Conservation (phyloP, 2,329 filamentous ascomycete genomes). For the Ophiosphaerella herpotricha region DNA sequence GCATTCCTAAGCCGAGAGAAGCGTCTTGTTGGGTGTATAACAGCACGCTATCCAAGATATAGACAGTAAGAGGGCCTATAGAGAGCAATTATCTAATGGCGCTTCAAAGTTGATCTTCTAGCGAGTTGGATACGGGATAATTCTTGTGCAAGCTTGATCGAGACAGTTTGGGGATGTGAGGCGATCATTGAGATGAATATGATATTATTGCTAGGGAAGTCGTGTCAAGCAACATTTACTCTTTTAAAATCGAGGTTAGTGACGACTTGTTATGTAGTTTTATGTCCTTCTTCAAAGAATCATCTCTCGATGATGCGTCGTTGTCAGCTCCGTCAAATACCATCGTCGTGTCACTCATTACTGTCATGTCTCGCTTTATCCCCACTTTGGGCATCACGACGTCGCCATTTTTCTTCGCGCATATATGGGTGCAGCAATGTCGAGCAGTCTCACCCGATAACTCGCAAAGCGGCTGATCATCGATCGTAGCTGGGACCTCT, state of each 20-base stretch:
- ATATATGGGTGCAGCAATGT: slow-evolving; percentile 4
- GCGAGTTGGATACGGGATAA: too few species aligned
- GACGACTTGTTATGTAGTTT: not conserved
- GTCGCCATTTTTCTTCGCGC: slow-evolving; percentile 3
- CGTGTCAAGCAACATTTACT: not conserved
- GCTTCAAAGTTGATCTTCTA: too few species aligned
- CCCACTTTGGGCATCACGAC: slow-evolving; percentile 2
- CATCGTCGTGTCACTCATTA: slow-evolving; percentile 5
- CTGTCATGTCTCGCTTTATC: slow-evolving; percentile 3
- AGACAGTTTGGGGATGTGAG: too few species aligned
- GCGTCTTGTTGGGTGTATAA: too few species aligned
- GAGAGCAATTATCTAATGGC: too few species aligned
- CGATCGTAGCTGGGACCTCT: slow-evolving; percentile 6
- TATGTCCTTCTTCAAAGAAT: not conserved
- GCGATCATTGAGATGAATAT: too few species aligned
- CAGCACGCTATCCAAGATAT: too few species aligned
- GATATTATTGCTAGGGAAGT: too few species aligned
- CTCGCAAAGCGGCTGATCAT: slow-evolving; percentile 7
- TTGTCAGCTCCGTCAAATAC: not conserved
- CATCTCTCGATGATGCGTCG: not conserved
- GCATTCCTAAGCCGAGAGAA: too few species aligned
- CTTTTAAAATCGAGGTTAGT: slow-evolving; percentile 1
- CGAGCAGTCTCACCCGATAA: slow-evolving; percentile 1
- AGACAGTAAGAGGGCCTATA: too few species aligned
- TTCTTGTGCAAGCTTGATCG: too few species aligned